Conservation (phyloP, 768 basidiomycete genomes). For the Leucosporidium creatinivorum region DNA sequence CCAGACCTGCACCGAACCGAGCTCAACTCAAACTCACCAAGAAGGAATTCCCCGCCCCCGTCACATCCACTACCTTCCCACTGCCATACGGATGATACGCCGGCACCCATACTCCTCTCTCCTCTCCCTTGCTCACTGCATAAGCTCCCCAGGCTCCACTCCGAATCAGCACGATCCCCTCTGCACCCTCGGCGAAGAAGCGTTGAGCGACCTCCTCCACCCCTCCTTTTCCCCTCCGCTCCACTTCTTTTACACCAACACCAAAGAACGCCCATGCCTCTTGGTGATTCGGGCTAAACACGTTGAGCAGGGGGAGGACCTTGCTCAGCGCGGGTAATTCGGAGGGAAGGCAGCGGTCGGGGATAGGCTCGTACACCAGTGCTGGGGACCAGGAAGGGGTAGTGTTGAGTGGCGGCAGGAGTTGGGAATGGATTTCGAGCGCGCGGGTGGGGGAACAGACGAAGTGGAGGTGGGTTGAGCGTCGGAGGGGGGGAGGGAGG, state of each 20-base stretch:
- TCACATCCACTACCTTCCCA: conserved; percentile 65
- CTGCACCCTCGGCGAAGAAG: conserved; percentile 31
- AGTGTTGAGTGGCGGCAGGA: conserved; percentile 44
- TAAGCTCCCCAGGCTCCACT: conserved; percentile 67
- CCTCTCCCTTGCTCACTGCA: conserved; percentile 46
- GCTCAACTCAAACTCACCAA: conserved; percentile 51
- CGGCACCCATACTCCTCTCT: conserved; percentile 56
- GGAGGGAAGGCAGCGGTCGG: conserved; percentile 72
- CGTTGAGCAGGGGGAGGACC: conserved; percentile 54
- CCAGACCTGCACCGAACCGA: no score
- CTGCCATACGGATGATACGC: conserved; percentile 58
- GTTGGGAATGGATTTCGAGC: conserved; percentile 57
- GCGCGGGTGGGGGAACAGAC: conserved; percentile 76
- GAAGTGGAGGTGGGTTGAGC: conserved; percentile 62
- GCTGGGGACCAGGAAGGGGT: conserved; percentile 56
- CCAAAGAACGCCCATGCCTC: conserved; percentile 63
- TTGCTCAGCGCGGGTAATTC: conserved; percentile 62
- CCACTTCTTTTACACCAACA: conserved; percentile 52
- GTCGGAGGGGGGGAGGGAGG: conserved; percentile 52
- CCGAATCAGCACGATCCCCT: conserved; percentile 57
- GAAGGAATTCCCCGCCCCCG: conserved; percentile 87
- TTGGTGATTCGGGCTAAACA: conserved; percentile 83
- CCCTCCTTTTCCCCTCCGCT: conserved; percentile 40
- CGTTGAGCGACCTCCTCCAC: conserved; percentile 34
- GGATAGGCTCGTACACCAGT: conserved; percentile 78